Evolutionary conservation across 257 asterid genomes (phyloP).

Genomic region (Cynanchum wilfordii): DNA sequence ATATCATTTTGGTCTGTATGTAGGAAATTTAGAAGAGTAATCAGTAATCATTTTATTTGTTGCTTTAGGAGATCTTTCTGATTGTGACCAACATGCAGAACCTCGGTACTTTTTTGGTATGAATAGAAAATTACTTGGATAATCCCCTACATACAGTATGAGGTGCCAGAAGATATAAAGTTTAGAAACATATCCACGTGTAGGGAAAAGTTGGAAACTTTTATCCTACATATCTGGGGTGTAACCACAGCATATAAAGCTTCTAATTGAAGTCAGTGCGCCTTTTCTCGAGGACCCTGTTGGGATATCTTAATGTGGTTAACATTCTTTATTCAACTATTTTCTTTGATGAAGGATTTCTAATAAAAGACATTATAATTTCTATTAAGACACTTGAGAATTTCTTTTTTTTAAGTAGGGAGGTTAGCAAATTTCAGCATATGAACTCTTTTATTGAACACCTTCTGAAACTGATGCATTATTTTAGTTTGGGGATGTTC

Average conservation of each 20-base stretch:
- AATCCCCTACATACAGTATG: not conserved
- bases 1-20: not conserved
- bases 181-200: not conserved
- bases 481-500: not conserved
- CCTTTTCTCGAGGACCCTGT: not conserved
- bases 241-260: not conserved
- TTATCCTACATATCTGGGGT: not conserved
- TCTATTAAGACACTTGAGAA: no score
- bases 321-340: not conserved
- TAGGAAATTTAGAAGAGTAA: slow-evolving; percentile 1
- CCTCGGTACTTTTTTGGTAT: not conserved
- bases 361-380: no score
- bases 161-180: not conserved
- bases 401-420: not conserved
- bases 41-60: not conserved
- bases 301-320: not conserved
- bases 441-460: not conserved
- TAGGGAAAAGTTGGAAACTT: not conserved
- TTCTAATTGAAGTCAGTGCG: not conserved
- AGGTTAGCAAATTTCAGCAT: not conserved
- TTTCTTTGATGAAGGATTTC: not conserved
- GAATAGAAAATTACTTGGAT: not conserved
- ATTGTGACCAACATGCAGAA: not conserved
- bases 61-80: not conserved
- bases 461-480: not conserved